Evolutionary conservation across 1,284 basidiomycete genomes (phyloP).

Genomic region (Sanghuangporus sanghuang): DNA sequence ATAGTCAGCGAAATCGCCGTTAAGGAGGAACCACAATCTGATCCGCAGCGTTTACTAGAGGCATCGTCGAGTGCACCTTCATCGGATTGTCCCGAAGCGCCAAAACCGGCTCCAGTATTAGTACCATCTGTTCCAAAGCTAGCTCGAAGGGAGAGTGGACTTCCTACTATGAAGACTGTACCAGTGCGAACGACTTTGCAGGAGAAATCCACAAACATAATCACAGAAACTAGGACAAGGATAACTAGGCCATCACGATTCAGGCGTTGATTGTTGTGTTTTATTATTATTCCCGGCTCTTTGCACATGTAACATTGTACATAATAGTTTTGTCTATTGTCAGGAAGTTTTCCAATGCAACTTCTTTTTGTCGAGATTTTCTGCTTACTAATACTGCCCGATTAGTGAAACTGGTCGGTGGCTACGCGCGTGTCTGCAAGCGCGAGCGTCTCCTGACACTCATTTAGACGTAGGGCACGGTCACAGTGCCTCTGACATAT

Average conservation of each 20-base stretch:
- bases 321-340: not conserved
- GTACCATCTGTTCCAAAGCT: not conserved
- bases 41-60: not conserved
- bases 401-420: not conserved
- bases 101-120: not conserved
- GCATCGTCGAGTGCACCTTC: not conserved
- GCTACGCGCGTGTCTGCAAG: not conserved
- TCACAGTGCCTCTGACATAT: not conserved
- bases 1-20: too few species aligned
- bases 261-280: not conserved
- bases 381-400: not conserved
- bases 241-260: conserved; percentile 1
- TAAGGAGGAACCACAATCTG: not conserved
- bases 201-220: conserved; percentile 16
- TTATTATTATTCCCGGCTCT: not conserved
- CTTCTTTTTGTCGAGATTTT: not conserved
- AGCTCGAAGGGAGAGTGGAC: not conserved
- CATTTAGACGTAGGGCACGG: not conserved
- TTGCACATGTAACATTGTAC: not conserved
- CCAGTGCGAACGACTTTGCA: conserved; percentile 9
- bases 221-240: conserved; percentile 5
- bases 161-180: conserved; percentile 4
- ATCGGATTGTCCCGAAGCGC: not conserved
- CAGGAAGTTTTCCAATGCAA: not conserved
- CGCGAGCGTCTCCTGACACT: conserved; percentile 3